Base-by-base conservation (phyloP, 176 grass and related monocot genomes). In the Musa acuminata region DNA sequence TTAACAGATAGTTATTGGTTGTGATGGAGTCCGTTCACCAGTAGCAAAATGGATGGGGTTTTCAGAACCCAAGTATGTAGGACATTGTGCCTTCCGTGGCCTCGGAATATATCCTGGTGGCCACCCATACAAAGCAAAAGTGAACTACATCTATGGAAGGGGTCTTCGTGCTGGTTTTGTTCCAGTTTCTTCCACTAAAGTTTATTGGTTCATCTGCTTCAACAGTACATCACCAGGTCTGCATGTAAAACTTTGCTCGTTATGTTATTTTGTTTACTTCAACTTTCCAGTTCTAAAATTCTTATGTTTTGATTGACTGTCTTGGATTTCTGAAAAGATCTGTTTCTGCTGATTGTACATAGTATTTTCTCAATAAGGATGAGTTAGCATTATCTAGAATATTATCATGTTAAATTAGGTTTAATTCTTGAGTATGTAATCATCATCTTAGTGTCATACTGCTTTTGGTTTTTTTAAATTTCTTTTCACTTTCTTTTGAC, bases 171-270 rank as follows among this genome's bases (percentile, higher is more conserved):
- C 90, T n/a, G 93, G 93, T 63, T 97, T 97, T 11, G 85, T 90
- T 72, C 93, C 93, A 11, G 85, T 97, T 65, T 97, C 93, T 51
- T 8, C 85, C 4, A 88, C 89, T 27, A 92, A 88, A 70, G 82
- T 97, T 53, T 97, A 97, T 83, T 97, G 90, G 90, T 97, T 97
- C 78, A 88, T 97, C 74, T 93, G 90, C 83, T 97, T 88, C 82
- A 97, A 97, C 57, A 92, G 82, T 11, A 52, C 13, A 81, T 81
- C 78, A 16, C 90, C 90, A 82, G 87, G 90, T 92, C 51, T 19
- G n/a, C 48, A 65, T 25, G 4, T 16, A 25, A 64, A 64, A 51
- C 13, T 65, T 65, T 0, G 11, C 12, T 21, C 9, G 14, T 13
- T 11, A 19, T 49, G 8, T 69, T n/a, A 16, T 48, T 22, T 49